A percentile compares a stretch with the other conserved stretches of the same genome.
Evolutionary conservation across 192 early-diverging fungal species (phyloP).

Genomic region (Backusella tuberculispora): DNA sequence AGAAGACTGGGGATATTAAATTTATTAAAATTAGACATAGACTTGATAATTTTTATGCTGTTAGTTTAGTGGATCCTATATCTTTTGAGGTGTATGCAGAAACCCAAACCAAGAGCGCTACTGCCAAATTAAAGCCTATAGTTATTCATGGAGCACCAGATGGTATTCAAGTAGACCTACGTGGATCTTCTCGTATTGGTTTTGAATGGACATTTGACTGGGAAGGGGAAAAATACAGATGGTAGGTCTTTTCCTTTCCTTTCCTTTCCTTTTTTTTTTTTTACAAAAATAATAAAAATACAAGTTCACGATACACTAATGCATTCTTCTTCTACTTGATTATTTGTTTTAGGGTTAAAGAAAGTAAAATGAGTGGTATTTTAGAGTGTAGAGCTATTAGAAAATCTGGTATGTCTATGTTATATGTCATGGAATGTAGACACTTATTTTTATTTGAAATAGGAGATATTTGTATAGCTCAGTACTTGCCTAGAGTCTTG

Average conservation of each 20-base stretch:
- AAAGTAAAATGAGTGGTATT: slow-evolving; percentile 22
- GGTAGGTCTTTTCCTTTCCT: slow-evolving; percentile 10
- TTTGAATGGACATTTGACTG: slow-evolving; percentile 34
- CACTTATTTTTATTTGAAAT: neutral
- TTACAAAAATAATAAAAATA: too few species aligned
- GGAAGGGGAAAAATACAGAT: slow-evolving; percentile 29
- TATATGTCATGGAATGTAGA: neutral
- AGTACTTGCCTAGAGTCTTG: slow-evolving; percentile 21
- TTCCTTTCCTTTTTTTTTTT: neutral
- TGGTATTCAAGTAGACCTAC: neutral
- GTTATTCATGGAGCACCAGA: slow-evolving; percentile 11
- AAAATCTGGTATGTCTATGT: slow-evolving; percentile 10
- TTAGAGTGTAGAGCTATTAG: slow-evolving; percentile 22
- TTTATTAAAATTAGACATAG: slow-evolving; percentile 30
- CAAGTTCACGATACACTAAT: neutral
- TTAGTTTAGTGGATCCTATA: slow-evolving; percentile 30
- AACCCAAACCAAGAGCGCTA: slow-evolving; percentile 14
- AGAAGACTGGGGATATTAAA: slow-evolving; percentile 24
- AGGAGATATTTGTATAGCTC: slow-evolving; percentile 30
- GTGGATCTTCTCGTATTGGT: slow-evolving; percentile 20
- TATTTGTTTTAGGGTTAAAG: slow-evolving; percentile 22
- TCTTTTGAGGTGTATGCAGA: slow-evolving; percentile 27
- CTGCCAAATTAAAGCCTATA: slow-evolving; percentile 20
- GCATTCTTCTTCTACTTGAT: neutral
- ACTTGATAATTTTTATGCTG: slow-evolving; percentile 24